These are phyloP conservation scores for Aspergillus conjunctus DNA, from an alignment of 495 filamentous ascomycete genomes.

Conservation along the genomic window DNA sequence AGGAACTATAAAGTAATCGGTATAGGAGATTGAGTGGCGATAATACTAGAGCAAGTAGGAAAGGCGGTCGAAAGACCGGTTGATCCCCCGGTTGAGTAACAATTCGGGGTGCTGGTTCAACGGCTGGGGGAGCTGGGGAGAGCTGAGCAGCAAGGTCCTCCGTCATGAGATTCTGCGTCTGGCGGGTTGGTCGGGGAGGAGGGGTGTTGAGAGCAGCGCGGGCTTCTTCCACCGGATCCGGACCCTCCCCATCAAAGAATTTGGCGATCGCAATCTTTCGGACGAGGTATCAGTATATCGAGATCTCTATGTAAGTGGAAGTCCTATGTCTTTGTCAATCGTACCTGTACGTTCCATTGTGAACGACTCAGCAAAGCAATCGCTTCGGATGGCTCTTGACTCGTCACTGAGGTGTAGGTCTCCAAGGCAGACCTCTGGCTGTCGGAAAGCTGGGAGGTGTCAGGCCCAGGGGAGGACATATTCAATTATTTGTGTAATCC, in stretches of 20 bases:
- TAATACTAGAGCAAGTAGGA: slow-evolving; percentile 75
- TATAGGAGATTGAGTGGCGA: slow-evolving; percentile 80
- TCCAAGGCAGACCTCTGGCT: slow-evolving; percentile 79
- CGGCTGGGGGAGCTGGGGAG: slow-evolving; percentile 32
- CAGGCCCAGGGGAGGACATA: slow-evolving; percentile 51
- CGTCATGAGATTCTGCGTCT: slow-evolving; percentile 51
- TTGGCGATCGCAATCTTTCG: slow-evolving; percentile 86
- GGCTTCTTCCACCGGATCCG: slow-evolving; percentile 79
- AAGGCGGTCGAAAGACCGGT: slow-evolving; percentile 64
- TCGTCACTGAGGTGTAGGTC: slow-evolving; percentile 85
- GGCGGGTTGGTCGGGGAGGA: slow-evolving; percentile 57
- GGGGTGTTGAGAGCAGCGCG: slow-evolving; percentile 61
- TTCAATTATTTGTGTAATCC: slow-evolving; percentile 24
- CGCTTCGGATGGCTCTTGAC: slow-evolving; percentile 75
- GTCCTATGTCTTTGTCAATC: background rate
- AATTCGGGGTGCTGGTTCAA: slow-evolving; percentile 72
- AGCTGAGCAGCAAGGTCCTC: slow-evolving; percentile 64
- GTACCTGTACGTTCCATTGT: slow-evolving; percentile 94
- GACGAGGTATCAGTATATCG: slow-evolving; percentile 5
- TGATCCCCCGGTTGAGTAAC: slow-evolving; percentile 71
- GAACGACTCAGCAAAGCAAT: slow-evolving; percentile 79
- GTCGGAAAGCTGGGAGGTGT: slow-evolving; percentile 69
- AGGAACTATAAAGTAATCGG: slow-evolving; percentile 61
- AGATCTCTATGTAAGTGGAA: background rate
- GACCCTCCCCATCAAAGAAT: slow-evolving; percentile 94